Evolutionary conservation across 106 monocot species (phyloP), one percentile per base, ranked within the genome.

Genomic region (Vanilla planifolia): DNA sequence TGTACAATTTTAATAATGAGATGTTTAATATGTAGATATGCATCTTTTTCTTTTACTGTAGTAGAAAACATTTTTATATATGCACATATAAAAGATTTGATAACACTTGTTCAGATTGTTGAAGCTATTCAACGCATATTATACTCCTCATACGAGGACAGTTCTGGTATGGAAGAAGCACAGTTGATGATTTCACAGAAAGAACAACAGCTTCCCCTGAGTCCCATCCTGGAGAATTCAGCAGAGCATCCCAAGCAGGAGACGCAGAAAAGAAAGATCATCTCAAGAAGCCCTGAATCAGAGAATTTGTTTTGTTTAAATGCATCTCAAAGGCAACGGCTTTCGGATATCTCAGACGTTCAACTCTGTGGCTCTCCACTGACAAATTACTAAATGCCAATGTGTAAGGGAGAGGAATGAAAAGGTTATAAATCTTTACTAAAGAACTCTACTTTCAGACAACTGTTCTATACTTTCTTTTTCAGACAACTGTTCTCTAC

Each of bases 221-320:
- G 85, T 15, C 79, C 95, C 22, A 83, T 95, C 43, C 34, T 60
- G 8, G 86, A 60, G 13, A 59, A 46, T 47, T 59, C 48, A 36
- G 48, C 47, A 4, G 68, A 96, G 65, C 86, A 72, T 28, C 67
- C 76, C 11, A 77, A 73, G 52, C 60, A 61, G 24, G 75, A 80
- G 26, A 43, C 68, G n/a, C 86, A 81, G 43, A 96, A 87, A 71
- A 73, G 95, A 60, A 96, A 96, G 71, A 71, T 61, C 60, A 79
- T 87, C 30, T 76, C 75, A 8, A 77, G 61, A 8, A 77, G 61
- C n/a, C 32, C 76, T n/a, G 95, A 96, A 26, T 61, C 80, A 9
- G 89, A 86, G 42, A 58, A 76, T 69, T 76, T 73, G 7, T 68
- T 76, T 32, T 60, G 57, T 60, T 76, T 77, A 7, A 79, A 63